Evolutionary conservation across 352 stramenopile species (phyloP), one percentile per base, ranked within the genome.

Genomic region (Phytophthora pini): DNA sequence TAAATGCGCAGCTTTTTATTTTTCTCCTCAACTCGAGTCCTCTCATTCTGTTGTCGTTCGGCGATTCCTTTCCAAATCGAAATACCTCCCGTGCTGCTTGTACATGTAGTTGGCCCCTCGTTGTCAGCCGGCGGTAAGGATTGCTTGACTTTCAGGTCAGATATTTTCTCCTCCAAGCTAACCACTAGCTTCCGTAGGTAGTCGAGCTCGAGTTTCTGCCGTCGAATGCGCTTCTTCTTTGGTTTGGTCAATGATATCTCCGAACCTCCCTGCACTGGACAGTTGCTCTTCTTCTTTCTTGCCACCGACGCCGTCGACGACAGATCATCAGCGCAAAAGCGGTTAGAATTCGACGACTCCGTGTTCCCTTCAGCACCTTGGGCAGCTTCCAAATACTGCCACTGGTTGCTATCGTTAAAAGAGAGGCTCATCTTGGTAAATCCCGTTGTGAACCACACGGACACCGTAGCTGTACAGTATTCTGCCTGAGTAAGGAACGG

Each of bases 211-310:
- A 69, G 31, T 40, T 74, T 77, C 59, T 76, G 65, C 15, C 65
- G 56, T 17, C 70, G 70, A 27, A 77, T 45, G n/a, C 70, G 70
- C 29, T 77, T 77, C 44, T 74, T 77, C 68, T 73, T 76, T 20
- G 51, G 65, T 15, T 66, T 66, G 5, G 27, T 29, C 17, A 20
- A 3, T 34, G 26, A 24, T 39, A 44, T n/a, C 6, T n/a, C 34
- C 12, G 39, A 5, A 10, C 7, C 29, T 10, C 29, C 29, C 9
- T 11, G 9, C 29, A 10, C 29, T 10, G 9, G 29, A 10, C 31
- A 46, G 15, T 9, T 15, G 3, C 36, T 5, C 22, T 36, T 29
- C 10, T 46, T 12, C 5, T 15, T 26, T n/a, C 1, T 40, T 17
- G 49, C 3, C 10, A 46, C 31, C 10, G 49, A 46, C n/a, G 39